Evolutionary conservation across 78 protist species (phyloP).

Genomic region (Guillardia theta): DNA sequence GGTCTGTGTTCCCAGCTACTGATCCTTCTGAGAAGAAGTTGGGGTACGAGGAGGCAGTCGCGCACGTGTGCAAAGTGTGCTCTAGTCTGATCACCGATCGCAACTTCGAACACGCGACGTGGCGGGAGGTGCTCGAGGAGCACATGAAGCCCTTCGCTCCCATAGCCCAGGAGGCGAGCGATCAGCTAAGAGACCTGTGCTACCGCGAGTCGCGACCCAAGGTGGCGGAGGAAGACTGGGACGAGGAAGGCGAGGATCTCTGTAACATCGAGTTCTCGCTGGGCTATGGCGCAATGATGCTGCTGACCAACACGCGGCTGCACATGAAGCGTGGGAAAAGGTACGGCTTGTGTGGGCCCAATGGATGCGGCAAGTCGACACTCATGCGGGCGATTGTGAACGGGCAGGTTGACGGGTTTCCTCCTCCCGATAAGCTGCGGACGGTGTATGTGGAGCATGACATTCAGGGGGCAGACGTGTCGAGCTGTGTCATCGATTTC

Average conservation of each 20-base stretch:
- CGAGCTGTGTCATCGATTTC: not conserved
- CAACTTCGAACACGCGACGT: not conserved
- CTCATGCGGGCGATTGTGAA: slow-evolving; percentile 61
- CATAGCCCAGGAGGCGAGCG: not conserved
- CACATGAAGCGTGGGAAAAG: slow-evolving; percentile 49
- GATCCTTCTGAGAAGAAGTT: too few species aligned
- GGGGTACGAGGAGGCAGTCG: not conserved
- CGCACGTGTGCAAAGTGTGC: not conserved
- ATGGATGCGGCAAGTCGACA: slow-evolving; percentile 66
- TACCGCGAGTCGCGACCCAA: not conserved
- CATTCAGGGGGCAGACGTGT: slow-evolving; percentile 31
- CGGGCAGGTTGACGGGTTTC: slow-evolving; percentile 64
- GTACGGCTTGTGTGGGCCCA: slow-evolving; percentile 53
- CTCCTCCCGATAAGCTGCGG: slow-evolving; percentile 47
- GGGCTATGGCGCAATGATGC: slow-evolving; percentile 71
- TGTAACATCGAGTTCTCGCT: slow-evolving; percentile 68
- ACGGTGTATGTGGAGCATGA: slow-evolving; percentile 74
- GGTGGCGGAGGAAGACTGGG: slow-evolving; percentile 27
- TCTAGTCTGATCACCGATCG: not conserved
- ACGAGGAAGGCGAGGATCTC: slow-evolving; percentile 70
- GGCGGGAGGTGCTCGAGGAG: not conserved
- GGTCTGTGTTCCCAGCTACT: not conserved
- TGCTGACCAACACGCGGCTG: slow-evolving; percentile 63
- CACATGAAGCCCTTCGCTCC: not conserved
- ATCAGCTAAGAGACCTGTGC: not conserved